Conservation (phyloP, 176 grass and related monocot genomes). For the Zizania latifolia region DNA sequence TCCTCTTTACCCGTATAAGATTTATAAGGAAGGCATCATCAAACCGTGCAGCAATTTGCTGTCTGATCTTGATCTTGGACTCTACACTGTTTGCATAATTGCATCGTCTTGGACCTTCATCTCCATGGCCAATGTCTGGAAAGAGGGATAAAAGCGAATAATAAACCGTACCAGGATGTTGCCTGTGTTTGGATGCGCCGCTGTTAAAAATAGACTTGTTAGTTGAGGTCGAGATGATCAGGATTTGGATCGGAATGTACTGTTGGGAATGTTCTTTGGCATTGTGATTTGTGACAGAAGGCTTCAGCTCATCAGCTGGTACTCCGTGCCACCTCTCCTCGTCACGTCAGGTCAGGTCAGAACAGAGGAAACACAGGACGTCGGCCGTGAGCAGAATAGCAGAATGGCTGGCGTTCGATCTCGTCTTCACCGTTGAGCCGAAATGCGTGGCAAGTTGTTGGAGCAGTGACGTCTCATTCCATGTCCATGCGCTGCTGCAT, state of each 20-base stretch:
- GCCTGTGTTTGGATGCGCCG: background rate
- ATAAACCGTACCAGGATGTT: background rate
- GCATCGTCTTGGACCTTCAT: background rate
- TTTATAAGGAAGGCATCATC: conserved; percentile 6
- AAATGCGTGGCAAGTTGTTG: too few species aligned
- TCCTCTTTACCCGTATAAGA: background rate
- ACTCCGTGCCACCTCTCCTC: too few species aligned
- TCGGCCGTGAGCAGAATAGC: too few species aligned
- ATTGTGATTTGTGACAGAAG: too few species aligned
- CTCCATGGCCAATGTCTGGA: background rate
- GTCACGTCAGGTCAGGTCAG: too few species aligned
- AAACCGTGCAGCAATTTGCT: background rate
- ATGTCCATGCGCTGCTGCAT: too few species aligned
- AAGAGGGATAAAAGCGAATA: background rate
- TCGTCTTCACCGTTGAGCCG: too few species aligned
- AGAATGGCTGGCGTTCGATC: too few species aligned
- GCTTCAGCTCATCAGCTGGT: too few species aligned
- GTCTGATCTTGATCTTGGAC: background rate
- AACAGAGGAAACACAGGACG: too few species aligned
- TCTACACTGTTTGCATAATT: background rate
- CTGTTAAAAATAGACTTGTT: background rate
- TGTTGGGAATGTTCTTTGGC: background rate
- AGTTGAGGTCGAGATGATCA: too few species aligned
- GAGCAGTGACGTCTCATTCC: too few species aligned
- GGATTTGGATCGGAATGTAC: background rate